These are phyloP conservation scores for Salix caprea DNA, from an alignment of 345 rosid genomes.

Conservation along the genomic window DNA sequence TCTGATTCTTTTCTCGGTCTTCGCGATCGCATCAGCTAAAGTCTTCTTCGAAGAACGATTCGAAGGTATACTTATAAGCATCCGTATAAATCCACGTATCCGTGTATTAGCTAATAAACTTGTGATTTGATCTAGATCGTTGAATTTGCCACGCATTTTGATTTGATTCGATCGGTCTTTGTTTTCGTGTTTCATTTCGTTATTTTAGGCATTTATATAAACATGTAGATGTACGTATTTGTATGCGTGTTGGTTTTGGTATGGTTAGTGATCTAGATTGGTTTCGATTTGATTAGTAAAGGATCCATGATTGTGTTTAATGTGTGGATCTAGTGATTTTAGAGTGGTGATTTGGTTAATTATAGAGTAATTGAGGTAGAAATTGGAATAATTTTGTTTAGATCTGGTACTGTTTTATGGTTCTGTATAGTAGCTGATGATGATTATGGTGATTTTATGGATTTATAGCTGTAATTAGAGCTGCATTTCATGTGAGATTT, in stretches of 20 bases:
- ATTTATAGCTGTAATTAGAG: background rate
- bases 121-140: background rate
- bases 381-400: background rate
- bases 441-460: background rate
- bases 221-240: background rate
- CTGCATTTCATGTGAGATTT: background rate
- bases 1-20: conserved; percentile 25
- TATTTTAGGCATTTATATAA: background rate
- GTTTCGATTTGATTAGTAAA: background rate
- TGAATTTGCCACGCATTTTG: background rate
- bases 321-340: conserved; percentile 12
- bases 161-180: background rate
- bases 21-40: conserved; percentile 51
- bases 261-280: background rate
- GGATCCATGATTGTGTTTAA: conserved; percentile 1
- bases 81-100: background rate
- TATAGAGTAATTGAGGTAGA: background rate
- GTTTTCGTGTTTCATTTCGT: background rate
- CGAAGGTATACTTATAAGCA: conserved; percentile 47
- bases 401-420: conserved; percentile 16
- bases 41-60: conserved; percentile 92
- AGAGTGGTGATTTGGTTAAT: background rate
- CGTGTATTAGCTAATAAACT: background rate
- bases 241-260: background rate
- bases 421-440: background rate